These are phyloP conservation scores for Tylopilus subfusipes DNA, from an alignment of 768 basidiomycete species.

Conservation along the genomic window DNA sequence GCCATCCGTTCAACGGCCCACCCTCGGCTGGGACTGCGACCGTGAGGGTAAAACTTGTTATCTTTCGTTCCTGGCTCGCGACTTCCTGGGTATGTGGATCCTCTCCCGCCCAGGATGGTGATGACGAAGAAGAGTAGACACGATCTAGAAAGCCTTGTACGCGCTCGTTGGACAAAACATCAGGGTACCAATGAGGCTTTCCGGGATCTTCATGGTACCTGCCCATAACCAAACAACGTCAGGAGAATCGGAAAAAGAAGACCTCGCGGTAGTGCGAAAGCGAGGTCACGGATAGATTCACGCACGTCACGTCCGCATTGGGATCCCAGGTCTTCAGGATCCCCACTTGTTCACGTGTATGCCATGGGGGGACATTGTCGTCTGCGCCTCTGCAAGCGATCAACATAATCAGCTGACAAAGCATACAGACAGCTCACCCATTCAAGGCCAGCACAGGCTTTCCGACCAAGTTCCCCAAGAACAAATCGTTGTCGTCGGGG, in stretches of 20 bases:
- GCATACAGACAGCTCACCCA: slow-evolving; percentile 49
- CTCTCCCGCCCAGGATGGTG: not conserved
- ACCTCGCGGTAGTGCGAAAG: not conserved
- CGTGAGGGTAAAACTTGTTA: slow-evolving; percentile 60
- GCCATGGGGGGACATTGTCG: slow-evolving; percentile 86
- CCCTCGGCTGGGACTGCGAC: slow-evolving; percentile 65
- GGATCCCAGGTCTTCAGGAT: slow-evolving; percentile 57
- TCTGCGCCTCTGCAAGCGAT: slow-evolving; percentile 58
- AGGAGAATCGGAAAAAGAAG: not conserved
- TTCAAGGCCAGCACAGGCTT: slow-evolving; percentile 74
- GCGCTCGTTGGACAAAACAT: slow-evolving; percentile 50
- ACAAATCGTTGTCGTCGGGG: slow-evolving; percentile 85
- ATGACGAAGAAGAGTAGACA: slow-evolving; percentile 13
- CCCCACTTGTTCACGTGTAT: slow-evolving; percentile 64
- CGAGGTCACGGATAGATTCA: not conserved
- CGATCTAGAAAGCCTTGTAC: slow-evolving; percentile 57
- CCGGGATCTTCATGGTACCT: slow-evolving; percentile 63
- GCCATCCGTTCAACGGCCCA: slow-evolving; percentile 70
- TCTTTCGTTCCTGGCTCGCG: not conserved
- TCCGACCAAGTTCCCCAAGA: slow-evolving; percentile 71
- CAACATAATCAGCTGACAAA: not conserved
- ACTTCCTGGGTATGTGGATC: not conserved
- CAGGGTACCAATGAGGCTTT: slow-evolving; percentile 68
- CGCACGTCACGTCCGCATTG: slow-evolving; percentile 51
- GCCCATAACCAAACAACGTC: not conserved